Evolutionary conservation across 257 asterid genomes (phyloP).

Genomic region (Solanum dulcamara): DNA sequence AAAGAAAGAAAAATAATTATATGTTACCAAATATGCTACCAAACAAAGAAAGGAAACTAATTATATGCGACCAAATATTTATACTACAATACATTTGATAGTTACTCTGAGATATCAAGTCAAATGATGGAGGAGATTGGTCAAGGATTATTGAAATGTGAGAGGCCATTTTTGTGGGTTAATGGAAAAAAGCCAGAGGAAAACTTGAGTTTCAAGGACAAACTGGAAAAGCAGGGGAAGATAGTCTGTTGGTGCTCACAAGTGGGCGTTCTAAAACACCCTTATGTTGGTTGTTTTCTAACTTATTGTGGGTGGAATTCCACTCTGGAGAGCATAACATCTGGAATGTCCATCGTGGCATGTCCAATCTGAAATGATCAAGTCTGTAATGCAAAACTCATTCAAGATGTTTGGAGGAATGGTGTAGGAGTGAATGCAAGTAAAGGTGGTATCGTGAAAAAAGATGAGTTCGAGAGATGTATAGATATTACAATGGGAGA

Average conservation of each 20-base stretch:
- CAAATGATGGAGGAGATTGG: too few species aligned
- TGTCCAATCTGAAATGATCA: conserved; percentile 44
- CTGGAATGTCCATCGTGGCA: too few species aligned
- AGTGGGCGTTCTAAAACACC: conserved; percentile 10
- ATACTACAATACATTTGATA: too few species aligned
- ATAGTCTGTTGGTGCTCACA: conserved; percentile 18
- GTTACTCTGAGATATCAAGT: too few species aligned
- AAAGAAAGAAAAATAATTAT: too few species aligned
- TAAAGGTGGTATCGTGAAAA: conserved; percentile 1
- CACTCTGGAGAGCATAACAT: conserved; percentile 22
- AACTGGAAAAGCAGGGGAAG: conserved; percentile 4
- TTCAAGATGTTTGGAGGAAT: conserved; percentile 34
- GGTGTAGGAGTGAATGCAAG: conserved; percentile 15
- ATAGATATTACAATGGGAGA: conserved; percentile 13
- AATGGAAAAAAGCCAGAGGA: neutral
- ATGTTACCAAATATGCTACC: too few species aligned
- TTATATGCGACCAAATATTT: too few species aligned
- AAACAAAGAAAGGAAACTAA: too few species aligned
- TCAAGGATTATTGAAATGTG: too few species aligned
- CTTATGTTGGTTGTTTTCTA: conserved; percentile 18
- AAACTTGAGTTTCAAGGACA: conserved; percentile 1
- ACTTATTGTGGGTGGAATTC: conserved; percentile 42
- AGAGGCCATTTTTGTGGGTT: too few species aligned
- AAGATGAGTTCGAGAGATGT: conserved; percentile 25
- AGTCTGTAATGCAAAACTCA: conserved; percentile 28